Conservation (phyloP, 768 basidiomycete genomes). For the Pulveroboletus sp. region DNA sequence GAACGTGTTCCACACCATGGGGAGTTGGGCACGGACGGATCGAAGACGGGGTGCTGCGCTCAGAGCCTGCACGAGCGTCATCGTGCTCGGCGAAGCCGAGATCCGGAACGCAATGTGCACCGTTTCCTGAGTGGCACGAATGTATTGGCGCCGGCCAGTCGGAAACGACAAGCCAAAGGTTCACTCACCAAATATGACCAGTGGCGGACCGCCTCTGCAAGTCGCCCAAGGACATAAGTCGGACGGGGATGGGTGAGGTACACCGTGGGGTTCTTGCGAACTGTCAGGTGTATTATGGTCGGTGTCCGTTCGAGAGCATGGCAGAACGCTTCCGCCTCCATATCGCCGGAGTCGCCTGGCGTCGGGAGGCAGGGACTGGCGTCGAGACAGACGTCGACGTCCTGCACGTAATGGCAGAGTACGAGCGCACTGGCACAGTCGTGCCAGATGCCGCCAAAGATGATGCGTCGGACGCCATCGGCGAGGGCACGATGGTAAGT, state of each 20-base stretch:
- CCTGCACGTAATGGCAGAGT: constrained; percentile 29
- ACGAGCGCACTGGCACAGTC: constrained; percentile 39
- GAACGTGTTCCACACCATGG: constrained; percentile 55
- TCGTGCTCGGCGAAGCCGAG: constrained; percentile 35
- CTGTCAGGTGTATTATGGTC: constrained; percentile 42
- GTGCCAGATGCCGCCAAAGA: constrained; percentile 39
- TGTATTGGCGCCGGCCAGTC: too few species aligned
- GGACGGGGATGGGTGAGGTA: constrained; percentile 55
- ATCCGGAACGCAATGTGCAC: constrained; percentile 55
- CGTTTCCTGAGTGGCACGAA: constrained; percentile 46
- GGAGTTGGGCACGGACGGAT: constrained; percentile 50
- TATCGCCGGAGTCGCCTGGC: background rate
- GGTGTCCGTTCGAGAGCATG: constrained; percentile 36
- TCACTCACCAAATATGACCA: constrained; percentile 53
- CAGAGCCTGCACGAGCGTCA: constrained; percentile 35
- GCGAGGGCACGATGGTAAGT: constrained; percentile 36
- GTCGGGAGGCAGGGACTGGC: constrained; percentile 1
- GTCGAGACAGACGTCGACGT: constrained; percentile 39
- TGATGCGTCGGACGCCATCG: constrained; percentile 37
- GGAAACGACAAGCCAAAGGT: too few species aligned
- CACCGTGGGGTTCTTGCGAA: constrained; percentile 48
- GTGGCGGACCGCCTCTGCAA: constrained; percentile 41
- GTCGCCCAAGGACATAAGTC: constrained; percentile 40
- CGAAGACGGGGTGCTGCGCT: constrained; percentile 42
- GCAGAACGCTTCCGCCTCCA: constrained; percentile 37